Evolutionary conservation across 768 basidiomycete genomes (phyloP), one percentile per base, ranked within the genome.

Genomic region (Sarcodon sp.): DNA sequence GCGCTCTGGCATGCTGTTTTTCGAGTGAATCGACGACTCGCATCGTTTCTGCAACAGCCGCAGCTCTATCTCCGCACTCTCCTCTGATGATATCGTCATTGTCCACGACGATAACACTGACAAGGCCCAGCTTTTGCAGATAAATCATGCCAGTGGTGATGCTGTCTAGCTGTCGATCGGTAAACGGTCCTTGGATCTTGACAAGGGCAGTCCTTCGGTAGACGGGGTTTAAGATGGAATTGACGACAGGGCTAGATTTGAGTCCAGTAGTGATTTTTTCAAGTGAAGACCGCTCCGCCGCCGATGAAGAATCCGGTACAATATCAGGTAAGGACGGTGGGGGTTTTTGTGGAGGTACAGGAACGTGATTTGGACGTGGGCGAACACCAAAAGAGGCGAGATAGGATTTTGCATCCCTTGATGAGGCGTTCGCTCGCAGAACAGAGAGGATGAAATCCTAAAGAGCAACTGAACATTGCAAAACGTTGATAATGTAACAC

Each of bases 371-470:
- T 15, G 49, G 52, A 44, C 64, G 60, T 47, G 77, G 76, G 32
- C 79, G 77, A 15, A 79, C 76, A 6, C 87, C 87, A 62, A 99
- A 98, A n/a, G 83, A 88, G 31, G 82, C 85, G 8, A 96, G 75
- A 63, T 96, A 99, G 1, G 83, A 84, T 47, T 81, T 82, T 31
- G 92, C 84, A 61, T 99, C 96, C 53, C 96, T 73, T 46, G 83
- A 64, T 1, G 94, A 97, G 10, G 96, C 94, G 51, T 87, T 90
- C 31, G 96, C 84, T 47, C 86, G 83, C 46, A 99, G 72, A 57
- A 99, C 87, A 33, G 93, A 96, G 48, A 98, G 68, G 59, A 99
- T 92, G 59, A 99, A 93, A 62, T 98, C 96, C 91, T 98, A 61
- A 11, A 27, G 18, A 36, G 18, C 5, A 39, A 12, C 13, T 48